phyloP scores from a whole-genome alignment of 495 filamentous ascomycete species.

The Haplographium delicatum region DNA sequence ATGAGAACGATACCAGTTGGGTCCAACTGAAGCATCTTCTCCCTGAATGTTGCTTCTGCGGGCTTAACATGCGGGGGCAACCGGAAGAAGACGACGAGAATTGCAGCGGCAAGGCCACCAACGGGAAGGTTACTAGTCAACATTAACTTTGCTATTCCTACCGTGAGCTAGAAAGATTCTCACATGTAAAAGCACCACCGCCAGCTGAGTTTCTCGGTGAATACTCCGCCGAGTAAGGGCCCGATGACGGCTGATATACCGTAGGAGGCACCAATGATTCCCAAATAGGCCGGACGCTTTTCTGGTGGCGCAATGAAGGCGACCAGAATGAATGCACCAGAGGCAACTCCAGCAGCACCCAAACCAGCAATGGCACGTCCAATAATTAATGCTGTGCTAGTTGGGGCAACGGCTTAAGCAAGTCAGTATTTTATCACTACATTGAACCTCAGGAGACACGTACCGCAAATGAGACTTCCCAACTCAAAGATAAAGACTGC shows the following conservation, averaged over 20 bases:
- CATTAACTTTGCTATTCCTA: background rate
- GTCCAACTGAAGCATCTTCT: slow-evolving; percentile 45
- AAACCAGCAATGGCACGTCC: slow-evolving; percentile 51
- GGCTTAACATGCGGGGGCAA: slow-evolving; percentile 30
- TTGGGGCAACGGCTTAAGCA: slow-evolving; percentile 45
- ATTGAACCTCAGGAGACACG: too few species aligned
- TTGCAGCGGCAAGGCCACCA: slow-evolving; percentile 50
- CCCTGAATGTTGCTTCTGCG: slow-evolving; percentile 25
- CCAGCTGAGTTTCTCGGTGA: slow-evolving; percentile 53
- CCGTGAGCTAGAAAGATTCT: background rate
- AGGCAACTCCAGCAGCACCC: slow-evolving; percentile 43
- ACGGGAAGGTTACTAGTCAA: slow-evolving; percentile 42
- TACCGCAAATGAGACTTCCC: slow-evolving; percentile 52
- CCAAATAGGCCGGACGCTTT: slow-evolving; percentile 57
- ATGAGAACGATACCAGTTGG: slow-evolving; percentile 43
- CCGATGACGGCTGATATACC: slow-evolving; percentile 41
- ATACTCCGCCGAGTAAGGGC: slow-evolving; percentile 55
- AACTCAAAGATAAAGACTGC: slow-evolving; percentile 45
- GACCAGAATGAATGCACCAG: slow-evolving; percentile 48
- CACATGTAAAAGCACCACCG: slow-evolving; percentile 56
- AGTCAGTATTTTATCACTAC: too few species aligned
- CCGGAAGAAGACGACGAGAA: slow-evolving; percentile 49
- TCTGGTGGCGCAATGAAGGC: slow-evolving; percentile 39
- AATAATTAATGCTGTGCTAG: slow-evolving; percentile 45
- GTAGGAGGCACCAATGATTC: slow-evolving; percentile 42